A percentile compares a stretch with the other conserved stretches of the same genome.
Conservation (phyloP, 2,329 filamentous ascomycete species). For the Neophaeococcomyces mojaviensis region DNA sequence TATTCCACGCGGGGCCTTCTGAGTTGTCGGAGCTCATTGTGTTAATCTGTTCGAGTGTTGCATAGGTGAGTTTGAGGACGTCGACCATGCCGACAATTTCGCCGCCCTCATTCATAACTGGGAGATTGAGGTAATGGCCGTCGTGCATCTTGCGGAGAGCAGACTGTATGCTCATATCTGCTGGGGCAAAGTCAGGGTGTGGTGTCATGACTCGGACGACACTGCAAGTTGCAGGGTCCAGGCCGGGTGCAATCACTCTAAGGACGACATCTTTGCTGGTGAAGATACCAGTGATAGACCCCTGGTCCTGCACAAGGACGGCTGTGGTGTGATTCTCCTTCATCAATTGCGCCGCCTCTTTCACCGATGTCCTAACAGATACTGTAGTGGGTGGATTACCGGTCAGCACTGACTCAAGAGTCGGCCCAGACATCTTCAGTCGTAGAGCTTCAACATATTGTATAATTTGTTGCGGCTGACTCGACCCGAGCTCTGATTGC, state of each 20-base stretch:
- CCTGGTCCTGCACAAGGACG: slow-evolving; percentile 90
- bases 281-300: slow-evolving; percentile 96
- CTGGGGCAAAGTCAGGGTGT: slow-evolving; percentile 94
- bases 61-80: slow-evolving; percentile 95
- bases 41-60: slow-evolving; percentile 85
- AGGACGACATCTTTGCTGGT: slow-evolving; percentile 99
- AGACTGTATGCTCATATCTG: slow-evolving; percentile 98
- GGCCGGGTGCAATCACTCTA: slow-evolving; percentile 90
- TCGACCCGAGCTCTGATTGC: slow-evolving; percentile 90
- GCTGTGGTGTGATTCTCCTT: slow-evolving; percentile 98
- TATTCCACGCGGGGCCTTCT: slow-evolving; percentile 98
- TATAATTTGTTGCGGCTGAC: slow-evolving; percentile 96
- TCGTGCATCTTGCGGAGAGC: slow-evolving; percentile 99
- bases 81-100: slow-evolving; percentile 99
- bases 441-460: slow-evolving; percentile 96
- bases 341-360: slow-evolving; percentile 91
- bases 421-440: slow-evolving; percentile 95
- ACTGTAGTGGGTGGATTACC: slow-evolving; percentile 90
- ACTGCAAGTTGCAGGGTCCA: slow-evolving; percentile 91
- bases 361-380: slow-evolving; percentile 90
- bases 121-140: slow-evolving; percentile 94
- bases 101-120: slow-evolving; percentile 93
- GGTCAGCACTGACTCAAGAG: slow-evolving; percentile 86
- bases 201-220: slow-evolving; percentile 99
- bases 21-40: slow-evolving; percentile 82